Percentiles rank a stretch among this genome's conserved stretches.
phyloP scores from a whole-genome alignment of 805 yeast genomes.

The Hagleromyces aurorensis region DNA sequence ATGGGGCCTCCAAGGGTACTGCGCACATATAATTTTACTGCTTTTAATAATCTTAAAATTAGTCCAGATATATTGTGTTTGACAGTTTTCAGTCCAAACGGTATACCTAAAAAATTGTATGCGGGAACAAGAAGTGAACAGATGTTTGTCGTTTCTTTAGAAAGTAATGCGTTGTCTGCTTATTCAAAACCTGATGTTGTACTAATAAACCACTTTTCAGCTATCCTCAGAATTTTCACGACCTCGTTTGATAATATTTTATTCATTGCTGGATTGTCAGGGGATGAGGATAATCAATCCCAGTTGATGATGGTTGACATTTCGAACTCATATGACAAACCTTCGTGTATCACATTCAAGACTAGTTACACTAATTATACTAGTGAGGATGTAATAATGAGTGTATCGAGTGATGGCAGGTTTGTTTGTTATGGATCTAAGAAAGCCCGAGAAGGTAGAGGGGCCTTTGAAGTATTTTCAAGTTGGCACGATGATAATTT shows the following conservation, averaged over 20 bases:
- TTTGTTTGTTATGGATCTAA: constrained; percentile 20
- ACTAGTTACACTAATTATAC: constrained; percentile 16
- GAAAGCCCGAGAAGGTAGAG: constrained; percentile 5
- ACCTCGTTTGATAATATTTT: constrained; percentile 7
- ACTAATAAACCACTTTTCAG: background rate
- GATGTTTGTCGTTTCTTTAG: background rate
- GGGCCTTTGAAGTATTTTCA: constrained; percentile 20
- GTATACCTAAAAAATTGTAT: constrained; percentile 2
- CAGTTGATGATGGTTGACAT: constrained; percentile 6
- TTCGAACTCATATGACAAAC: constrained; percentile 1
- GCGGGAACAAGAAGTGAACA: constrained; percentile 5
- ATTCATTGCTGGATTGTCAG: constrained; percentile 4
- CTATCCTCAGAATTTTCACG: constrained; percentile 2
- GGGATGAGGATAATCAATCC: constrained; percentile 5
- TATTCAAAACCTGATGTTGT: background rate
- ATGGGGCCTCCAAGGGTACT: no score
- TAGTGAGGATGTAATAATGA: constrained; percentile 14
- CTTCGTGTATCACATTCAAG: constrained; percentile 6
- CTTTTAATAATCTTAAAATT: no score
- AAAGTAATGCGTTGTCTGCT: background rate
- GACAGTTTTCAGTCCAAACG: constrained; percentile 1
- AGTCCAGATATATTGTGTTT: constrained; percentile 11
- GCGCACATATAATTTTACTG: no score
- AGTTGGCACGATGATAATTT: constrained; percentile 10
- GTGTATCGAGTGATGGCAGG: constrained; percentile 13